These are phyloP conservation scores for Kodamaea sp. DNA, from an alignment of 1,139 yeast genomes.

Conservation along the genomic window DNA sequence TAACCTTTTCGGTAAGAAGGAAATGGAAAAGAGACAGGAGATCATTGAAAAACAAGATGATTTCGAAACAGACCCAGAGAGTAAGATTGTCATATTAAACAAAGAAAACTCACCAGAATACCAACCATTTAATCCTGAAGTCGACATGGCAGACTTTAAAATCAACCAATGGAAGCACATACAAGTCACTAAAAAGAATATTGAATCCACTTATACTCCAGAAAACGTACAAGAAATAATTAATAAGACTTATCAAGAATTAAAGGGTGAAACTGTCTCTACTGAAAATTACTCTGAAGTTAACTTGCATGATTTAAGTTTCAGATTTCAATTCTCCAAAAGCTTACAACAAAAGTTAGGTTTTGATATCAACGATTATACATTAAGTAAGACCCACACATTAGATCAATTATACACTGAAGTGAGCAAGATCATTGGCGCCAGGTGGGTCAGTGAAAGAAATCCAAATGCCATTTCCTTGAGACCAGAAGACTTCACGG, in stretches of 20 bases:
- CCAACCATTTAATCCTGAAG: conserved; percentile 24
- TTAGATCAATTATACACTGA: conserved; percentile 45
- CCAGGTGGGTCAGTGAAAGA: conserved; percentile 55
- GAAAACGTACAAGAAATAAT: conserved; percentile 25
- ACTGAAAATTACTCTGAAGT: conserved; percentile 16
- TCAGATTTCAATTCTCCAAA: conserved; percentile 59
- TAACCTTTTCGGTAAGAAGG: conserved; percentile 21
- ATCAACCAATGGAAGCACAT: conserved; percentile 36
- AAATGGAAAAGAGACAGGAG: conserved; percentile 27
- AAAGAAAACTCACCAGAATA: conserved; percentile 34
- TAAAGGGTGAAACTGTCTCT: conserved; percentile 18
- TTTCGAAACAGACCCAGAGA: conserved; percentile 29
- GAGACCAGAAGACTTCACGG: conserved; percentile 37
- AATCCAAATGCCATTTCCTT: conserved; percentile 66
- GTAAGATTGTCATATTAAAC: conserved; percentile 37
- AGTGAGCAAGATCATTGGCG: conserved; percentile 42
- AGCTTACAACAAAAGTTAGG: conserved; percentile 58
- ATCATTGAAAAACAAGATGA: conserved; percentile 42
- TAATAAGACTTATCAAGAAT: conserved; percentile 23
- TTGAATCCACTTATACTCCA: conserved; percentile 29
- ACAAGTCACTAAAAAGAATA: conserved; percentile 21
- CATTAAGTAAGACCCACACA: conserved; percentile 48
- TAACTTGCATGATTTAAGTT: conserved; percentile 44
- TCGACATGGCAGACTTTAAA: conserved; percentile 35
- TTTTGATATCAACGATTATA: conserved; percentile 61